phyloP scores from a whole-genome alignment of 305 asterid genomes.

The Rubia peregrina region DNA sequence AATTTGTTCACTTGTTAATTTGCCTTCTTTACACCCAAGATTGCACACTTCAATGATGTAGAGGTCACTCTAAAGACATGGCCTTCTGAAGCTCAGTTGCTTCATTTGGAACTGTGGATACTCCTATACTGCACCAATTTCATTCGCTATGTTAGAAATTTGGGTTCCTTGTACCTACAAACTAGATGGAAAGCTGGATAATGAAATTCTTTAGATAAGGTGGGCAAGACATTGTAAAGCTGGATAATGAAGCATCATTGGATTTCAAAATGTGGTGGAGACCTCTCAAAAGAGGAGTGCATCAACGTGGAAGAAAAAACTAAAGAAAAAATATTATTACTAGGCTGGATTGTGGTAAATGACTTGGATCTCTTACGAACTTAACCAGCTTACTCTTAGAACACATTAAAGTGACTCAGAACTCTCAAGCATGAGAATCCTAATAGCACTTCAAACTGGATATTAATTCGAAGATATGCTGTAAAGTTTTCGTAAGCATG shows the following conservation, averaged over 20 bases:
- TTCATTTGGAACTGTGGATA: background rate
- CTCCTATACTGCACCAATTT: background rate
- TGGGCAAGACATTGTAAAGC: background rate
- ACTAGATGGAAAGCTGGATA: background rate
- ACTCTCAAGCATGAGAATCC: slow-evolving; percentile 1
- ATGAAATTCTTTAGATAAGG: background rate
- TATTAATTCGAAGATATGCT: background rate
- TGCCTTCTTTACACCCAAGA: background rate
- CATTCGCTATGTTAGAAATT: background rate
- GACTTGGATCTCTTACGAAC: background rate
- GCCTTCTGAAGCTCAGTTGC: background rate
- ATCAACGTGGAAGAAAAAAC: background rate
- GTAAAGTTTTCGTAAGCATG: background rate
- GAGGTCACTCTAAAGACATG: background rate
- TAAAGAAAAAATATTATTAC: background rate
- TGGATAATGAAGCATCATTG: background rate
- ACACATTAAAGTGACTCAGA: slow-evolving; percentile 1
- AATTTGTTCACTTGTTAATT: too few species aligned
- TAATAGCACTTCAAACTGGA: background rate
- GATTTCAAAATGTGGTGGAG: background rate
- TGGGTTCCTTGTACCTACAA: background rate
- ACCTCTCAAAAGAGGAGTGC: background rate
- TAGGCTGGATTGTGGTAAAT: background rate
- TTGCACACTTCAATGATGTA: background rate
- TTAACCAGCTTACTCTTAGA: background rate